Conservation (phyloP, 1,284 basidiomycete species). For the Cryptococcus deneoformans region DNA sequence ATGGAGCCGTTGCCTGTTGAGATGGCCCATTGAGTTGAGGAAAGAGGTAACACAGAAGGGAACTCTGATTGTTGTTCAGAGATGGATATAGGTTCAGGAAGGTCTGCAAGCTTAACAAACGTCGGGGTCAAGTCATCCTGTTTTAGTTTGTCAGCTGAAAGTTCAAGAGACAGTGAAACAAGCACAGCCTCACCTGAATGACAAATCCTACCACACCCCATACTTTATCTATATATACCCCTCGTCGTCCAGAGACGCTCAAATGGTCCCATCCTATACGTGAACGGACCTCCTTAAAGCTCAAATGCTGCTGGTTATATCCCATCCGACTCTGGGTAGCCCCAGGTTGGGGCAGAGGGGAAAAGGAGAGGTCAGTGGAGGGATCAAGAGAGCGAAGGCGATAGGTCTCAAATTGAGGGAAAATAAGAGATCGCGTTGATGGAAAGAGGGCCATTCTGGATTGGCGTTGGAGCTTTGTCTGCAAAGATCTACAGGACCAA, state of each 20-base stretch:
- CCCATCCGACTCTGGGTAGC: conserved; percentile 41
- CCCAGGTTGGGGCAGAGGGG: conserved; percentile 28
- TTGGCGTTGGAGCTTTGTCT: background rate
- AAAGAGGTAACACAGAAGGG: conserved; percentile 65
- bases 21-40: conserved; percentile 57
- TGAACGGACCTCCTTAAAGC: conserved; percentile 65
- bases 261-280: conserved; percentile 85
- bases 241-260: conserved; percentile 52
- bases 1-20: conserved; percentile 71
- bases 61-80: conserved; percentile 59
- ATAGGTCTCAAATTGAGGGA: conserved; percentile 46
- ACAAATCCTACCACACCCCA: conserved; percentile 63
- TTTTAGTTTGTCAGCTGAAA: conserved; percentile 5
- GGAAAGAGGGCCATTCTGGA: conserved; percentile 30
- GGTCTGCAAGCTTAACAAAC: conserved; percentile 60
- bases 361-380: conserved; percentile 20
- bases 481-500: no score
- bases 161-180: conserved; percentile 20
- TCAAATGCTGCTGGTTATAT: conserved; percentile 29
- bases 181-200: conserved; percentile 48
- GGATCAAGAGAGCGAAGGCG: conserved; percentile 38
- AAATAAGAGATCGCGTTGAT: conserved; percentile 24
- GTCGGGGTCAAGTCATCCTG: conserved; percentile 58
- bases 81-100: conserved; percentile 53
- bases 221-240: conserved; percentile 67